A percentile compares a stretch with the other conserved stretches of the same genome.
Conservation (phyloP, 2,329 filamentous ascomycete species). For the Nemania sp. region DNA sequence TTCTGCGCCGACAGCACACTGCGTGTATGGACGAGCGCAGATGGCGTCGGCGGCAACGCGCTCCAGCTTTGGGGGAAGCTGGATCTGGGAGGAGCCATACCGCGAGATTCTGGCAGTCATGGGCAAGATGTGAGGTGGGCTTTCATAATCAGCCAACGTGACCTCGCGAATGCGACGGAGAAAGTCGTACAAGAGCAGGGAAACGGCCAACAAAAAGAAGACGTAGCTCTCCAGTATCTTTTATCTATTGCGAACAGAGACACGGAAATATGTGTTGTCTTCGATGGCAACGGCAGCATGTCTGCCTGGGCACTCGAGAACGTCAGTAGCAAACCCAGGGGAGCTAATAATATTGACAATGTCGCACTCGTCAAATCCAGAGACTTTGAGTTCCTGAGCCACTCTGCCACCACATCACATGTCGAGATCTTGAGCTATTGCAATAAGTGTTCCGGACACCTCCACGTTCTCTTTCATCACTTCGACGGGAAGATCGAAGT, state of each 20-base stretch:
- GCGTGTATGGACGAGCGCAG: slow-evolving; percentile 80
- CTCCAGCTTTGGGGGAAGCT: slow-evolving; percentile 81
- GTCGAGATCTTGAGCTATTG: slow-evolving; percentile 76
- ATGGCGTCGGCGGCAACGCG: slow-evolving; percentile 70
- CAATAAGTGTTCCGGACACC: slow-evolving; percentile 62
- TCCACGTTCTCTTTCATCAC: slow-evolving; percentile 78
- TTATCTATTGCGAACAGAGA: slow-evolving; percentile 82
- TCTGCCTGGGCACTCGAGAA: slow-evolving; percentile 92
- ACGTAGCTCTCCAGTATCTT: slow-evolving; percentile 78
- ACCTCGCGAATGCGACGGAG: slow-evolving; percentile 79
- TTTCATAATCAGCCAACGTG: slow-evolving; percentile 80
- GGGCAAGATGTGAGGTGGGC: slow-evolving; percentile 61
- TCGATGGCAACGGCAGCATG: slow-evolving; percentile 84
- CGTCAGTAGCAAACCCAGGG: slow-evolving; percentile 70
- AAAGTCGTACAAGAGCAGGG: slow-evolving; percentile 67
- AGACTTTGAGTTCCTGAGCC: slow-evolving; percentile 52
- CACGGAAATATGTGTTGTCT: slow-evolving; percentile 83
- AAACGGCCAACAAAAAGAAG: slow-evolving; percentile 61
- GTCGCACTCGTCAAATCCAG: slow-evolving; percentile 73
- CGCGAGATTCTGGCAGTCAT: slow-evolving; percentile 40
- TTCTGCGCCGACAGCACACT: slow-evolving; percentile 79
- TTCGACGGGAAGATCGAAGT: slow-evolving; percentile 85
- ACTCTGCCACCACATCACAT: slow-evolving; percentile 45
- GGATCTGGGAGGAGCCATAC: slow-evolving; percentile 73
- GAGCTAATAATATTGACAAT: slow-evolving; percentile 75